Base-by-base conservation (phyloP, 2,329 filamentous ascomycete genomes). In the Paraphoma chrysanthemicola region DNA sequence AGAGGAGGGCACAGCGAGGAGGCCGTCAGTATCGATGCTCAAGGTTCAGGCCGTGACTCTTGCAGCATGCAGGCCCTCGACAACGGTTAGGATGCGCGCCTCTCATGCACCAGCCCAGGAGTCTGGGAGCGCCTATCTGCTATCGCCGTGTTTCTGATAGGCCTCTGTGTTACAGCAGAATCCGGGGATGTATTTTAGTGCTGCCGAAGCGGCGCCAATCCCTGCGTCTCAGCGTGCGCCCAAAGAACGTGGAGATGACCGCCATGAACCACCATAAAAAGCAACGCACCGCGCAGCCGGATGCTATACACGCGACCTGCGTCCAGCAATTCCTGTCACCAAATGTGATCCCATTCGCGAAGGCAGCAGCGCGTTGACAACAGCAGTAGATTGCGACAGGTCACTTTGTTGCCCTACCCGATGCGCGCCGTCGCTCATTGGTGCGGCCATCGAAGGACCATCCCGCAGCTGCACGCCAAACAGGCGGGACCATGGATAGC, bases 31-130 rank as follows among this genome's bases (percentile, higher is more conserved):
- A 58, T 47, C 54, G 53, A 33, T 53, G 39, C 55, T 43, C 53
- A 53, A 39, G 45, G 10, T 36, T 23, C 48, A 52, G 60, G 57
- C 63, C 63, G 62, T 70, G 70, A 73, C 66, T 69, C 59, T 72
- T 47, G 53, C 60, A 55, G 62, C 59, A 62, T 50, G 57, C 57
- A 62, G 43, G 57, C 57, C 56, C 54, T 56, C 53, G 59, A 36
- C 58, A 57, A 61, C 48, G 52, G 62, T 38, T 36, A 36, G 62
- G 58, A 23, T 31, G 23, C 23, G 29, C 44, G 44, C 23, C 23
- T 46, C 41, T 31, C 23, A 57, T 14, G 33, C 33, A 36, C 33
- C 33, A 7, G 33, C 33, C 33, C 33, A 36, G 33, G 33, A 36
- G 33, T 56, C 60, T 69, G 68, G 63, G 52, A 63, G 58, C 51